phyloP scores from a whole-genome alignment of 495 filamentous ascomycete genomes.

The Aspergillus ellipticus region DNA sequence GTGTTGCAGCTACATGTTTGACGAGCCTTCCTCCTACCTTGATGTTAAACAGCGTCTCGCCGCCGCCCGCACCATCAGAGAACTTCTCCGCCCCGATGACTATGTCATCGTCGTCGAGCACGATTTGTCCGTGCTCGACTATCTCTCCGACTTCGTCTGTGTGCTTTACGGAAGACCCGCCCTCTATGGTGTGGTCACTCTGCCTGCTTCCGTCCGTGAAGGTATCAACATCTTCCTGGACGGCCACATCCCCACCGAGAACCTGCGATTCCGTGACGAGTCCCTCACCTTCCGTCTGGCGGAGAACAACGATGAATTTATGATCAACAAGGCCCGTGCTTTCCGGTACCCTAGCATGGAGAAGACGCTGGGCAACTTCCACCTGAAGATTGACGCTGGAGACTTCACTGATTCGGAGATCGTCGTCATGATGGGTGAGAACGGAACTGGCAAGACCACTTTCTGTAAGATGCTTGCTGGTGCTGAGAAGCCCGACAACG shows the following conservation, averaged over 20 bases:
- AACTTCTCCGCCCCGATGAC: conserved; percentile 78
- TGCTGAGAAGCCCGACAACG: conserved; percentile 81
- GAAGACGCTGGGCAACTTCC: conserved; percentile 90
- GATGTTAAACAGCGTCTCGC: conserved; percentile 97
- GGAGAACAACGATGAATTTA: conserved; percentile 86
- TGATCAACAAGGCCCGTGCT: conserved; percentile 76
- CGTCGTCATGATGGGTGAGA: conserved; percentile 99
- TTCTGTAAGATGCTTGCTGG: conserved; percentile 97
- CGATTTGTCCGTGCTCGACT: conserved; percentile 96
- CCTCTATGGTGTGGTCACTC: conserved; percentile 96
- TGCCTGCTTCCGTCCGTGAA: conserved; percentile 93
- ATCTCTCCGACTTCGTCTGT: conserved; percentile 97
- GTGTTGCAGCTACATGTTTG: conserved; percentile 83
- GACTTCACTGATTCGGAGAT: conserved; percentile 97
- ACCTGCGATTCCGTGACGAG: conserved; percentile 96
- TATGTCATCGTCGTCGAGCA: conserved; percentile 99
- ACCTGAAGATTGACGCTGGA: conserved; percentile 75
- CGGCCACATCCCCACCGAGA: conserved; percentile 96
- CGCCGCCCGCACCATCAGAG: conserved; percentile 87
- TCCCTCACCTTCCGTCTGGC: conserved; percentile 94
- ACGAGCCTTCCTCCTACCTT: conserved; percentile 96
- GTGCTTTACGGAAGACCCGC: conserved; percentile 93
- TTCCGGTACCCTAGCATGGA: conserved; percentile 88
- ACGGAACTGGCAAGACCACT: conserved; percentile 92
- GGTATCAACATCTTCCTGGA: conserved; percentile 99